Evolutionary conservation across 73 alveolate genomes (phyloP).

Genomic region (Halteria grandinella): DNA sequence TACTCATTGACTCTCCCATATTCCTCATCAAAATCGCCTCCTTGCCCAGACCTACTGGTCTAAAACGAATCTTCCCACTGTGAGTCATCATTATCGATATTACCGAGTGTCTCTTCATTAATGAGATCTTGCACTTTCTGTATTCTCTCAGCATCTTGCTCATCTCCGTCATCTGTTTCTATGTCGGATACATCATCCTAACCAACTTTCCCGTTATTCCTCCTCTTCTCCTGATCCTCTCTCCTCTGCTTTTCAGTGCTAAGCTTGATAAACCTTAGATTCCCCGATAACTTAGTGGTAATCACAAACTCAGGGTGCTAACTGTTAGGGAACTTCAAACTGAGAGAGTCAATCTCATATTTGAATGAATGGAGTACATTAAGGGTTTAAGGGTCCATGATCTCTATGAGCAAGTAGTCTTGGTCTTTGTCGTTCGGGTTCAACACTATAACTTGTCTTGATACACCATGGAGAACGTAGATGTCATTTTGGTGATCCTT

Average conservation of each 20-base stretch:
- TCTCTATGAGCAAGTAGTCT: neutral
- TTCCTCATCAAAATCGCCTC: too few relatives aligned
- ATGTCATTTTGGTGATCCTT: slow-evolving; percentile 1
- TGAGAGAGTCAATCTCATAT: slow-evolving; percentile 10
- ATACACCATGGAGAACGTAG: neutral
- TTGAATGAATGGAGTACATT: neutral
- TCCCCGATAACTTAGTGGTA: slow-evolving; percentile 2
- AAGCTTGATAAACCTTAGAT: slow-evolving; percentile 17
- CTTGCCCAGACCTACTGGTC: too few relatives aligned
- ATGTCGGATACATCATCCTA: too few relatives aligned
- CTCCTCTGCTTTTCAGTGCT: neutral
- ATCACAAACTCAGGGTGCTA: neutral
- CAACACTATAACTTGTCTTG: slow-evolving; percentile 1
- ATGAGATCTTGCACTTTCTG: too few relatives aligned
- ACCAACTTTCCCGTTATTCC: too few relatives aligned
- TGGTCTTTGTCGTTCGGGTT: slow-evolving; percentile 35
- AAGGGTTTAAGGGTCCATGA: neutral
- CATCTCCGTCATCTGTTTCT: too few relatives aligned
- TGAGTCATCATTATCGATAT: too few relatives aligned
- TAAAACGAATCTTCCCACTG: too few relatives aligned
- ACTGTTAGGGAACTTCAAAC: neutral
- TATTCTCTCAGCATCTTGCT: too few relatives aligned
- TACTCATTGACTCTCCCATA: too few relatives aligned
- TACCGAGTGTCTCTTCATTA: too few relatives aligned
- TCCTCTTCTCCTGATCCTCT: too few relatives aligned